Base-by-base conservation (phyloP, 2,329 filamentous ascomycete species). In the Shiraia sp. region DNA sequence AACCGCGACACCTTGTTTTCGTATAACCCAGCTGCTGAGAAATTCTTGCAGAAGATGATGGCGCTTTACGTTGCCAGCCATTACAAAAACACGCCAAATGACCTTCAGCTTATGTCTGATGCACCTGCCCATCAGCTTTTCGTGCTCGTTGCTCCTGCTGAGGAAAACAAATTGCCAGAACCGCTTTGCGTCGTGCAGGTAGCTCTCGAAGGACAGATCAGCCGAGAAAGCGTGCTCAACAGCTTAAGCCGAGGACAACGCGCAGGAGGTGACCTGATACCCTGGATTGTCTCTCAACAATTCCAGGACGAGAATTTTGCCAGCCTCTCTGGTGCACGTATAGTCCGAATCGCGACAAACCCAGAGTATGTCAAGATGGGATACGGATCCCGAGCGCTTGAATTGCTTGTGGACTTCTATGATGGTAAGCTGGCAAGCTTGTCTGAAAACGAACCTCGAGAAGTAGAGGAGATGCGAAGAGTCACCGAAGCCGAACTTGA, bases 301-400 rank as follows among this genome's bases (percentile, higher is more conserved):
- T 99, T 96, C 75, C 93, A 97, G 65, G 93, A 99, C 59, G 90
- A 95, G 53, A 90, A 96, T 53, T 99, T 99, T 66, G 93, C 92
- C 10, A 86, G 88, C 28, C 79, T 99, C 1, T 97, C 92, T 10
- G 95, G 93, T 41, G 93, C 92, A 24, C 83, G 93, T 47, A 76
- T 99, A 32, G 92, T 99, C 12, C 84, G 93, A 34, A 97, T 99
- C 60, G 93, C 95, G 14, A 96, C 93, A 1, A 95, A 96, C 66
- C 93, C 95, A 0, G 91, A 97, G 55, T 96, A 96, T 58, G 78
- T 87, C 37, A 82, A 80, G 32, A 96, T 95, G 89, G 93, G 95
- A 16, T 99, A 99, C 65, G 93, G 93, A 12, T 87, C 87, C 15
- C 88, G 88, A 49, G 93, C 93, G 4, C 77, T 99, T 15, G 81